Conservation (phyloP, 2,329 filamentous ascomycete genomes). For the Triangularia setosa region DNA sequence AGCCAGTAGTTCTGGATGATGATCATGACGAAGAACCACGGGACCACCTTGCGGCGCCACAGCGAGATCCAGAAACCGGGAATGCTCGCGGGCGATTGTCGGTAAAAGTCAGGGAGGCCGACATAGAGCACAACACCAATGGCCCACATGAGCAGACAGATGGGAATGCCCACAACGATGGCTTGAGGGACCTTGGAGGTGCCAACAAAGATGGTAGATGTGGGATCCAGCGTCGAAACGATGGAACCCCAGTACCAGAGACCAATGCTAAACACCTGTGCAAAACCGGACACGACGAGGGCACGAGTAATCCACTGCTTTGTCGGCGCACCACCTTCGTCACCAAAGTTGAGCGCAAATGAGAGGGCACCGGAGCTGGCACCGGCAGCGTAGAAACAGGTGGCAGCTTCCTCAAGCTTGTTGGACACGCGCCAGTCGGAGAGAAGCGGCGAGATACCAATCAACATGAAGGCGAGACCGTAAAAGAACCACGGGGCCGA, state of each 20-base stretch:
- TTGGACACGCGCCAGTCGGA: slow-evolving; percentile 37
- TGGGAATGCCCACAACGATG: slow-evolving; percentile 51
- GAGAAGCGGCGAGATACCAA: slow-evolving; percentile 59
- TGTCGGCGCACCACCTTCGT: slow-evolving; percentile 56
- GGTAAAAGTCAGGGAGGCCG: slow-evolving; percentile 65
- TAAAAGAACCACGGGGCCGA: slow-evolving; percentile 61
- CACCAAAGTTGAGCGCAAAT: slow-evolving; percentile 65
- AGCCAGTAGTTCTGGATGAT: slow-evolving; percentile 66
- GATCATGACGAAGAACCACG: slow-evolving; percentile 64
- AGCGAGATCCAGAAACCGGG: slow-evolving; percentile 63
- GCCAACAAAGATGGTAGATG: slow-evolving; percentile 38
- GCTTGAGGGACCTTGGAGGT: slow-evolving; percentile 30
- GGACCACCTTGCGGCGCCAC: slow-evolving; percentile 58
- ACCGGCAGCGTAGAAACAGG: slow-evolving; percentile 58
- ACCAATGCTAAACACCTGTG: slow-evolving; percentile 61
- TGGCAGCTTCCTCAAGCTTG: slow-evolving; percentile 56
- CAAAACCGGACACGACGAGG: slow-evolving; percentile 62
- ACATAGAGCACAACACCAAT: slow-evolving; percentile 53
- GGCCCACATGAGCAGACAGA: slow-evolving; percentile 54
- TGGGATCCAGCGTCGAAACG: slow-evolving; percentile 40
- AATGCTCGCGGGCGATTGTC: slow-evolving; percentile 58
- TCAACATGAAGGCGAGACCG: slow-evolving; percentile 57
- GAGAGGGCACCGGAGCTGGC: slow-evolving; percentile 61
- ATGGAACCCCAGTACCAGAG: slow-evolving; percentile 65
- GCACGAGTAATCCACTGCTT: slow-evolving; percentile 65